phyloP scores from a whole-genome alignment of 192 early-diverging fungal genomes.

The Linnemannia exigua region DNA sequence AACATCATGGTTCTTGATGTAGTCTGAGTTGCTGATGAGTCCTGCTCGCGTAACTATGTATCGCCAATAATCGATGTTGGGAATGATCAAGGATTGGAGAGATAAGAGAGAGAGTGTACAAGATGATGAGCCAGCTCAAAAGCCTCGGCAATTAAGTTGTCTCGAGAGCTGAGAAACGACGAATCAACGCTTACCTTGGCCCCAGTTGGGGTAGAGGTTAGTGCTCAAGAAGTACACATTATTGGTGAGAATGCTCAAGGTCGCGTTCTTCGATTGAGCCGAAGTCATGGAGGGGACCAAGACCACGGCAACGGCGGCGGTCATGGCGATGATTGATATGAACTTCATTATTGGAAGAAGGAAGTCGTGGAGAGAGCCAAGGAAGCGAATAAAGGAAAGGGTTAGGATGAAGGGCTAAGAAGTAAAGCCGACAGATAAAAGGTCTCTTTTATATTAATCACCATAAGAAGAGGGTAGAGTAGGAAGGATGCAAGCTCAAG shows the following conservation, averaged over 20 bases:
- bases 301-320: constrained; percentile 8
- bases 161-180: background rate
- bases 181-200: constrained; percentile 25
- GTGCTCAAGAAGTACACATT: constrained; percentile 42
- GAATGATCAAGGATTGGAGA: background rate
- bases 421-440: background rate
- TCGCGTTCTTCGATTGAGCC: constrained; percentile 27
- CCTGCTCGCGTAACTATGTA: constrained; percentile 22
- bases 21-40: constrained; percentile 37
- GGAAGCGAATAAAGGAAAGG: background rate
- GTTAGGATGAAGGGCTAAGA: background rate
- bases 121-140: background rate
- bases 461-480: background rate
- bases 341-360: constrained; percentile 32
- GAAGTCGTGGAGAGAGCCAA: background rate
- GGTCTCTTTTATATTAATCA: constrained; percentile 1
- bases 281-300: constrained; percentile 12
- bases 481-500: background rate
- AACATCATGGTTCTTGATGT: constrained; percentile 48
- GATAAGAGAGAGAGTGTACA: background rate
- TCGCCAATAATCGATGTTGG: background rate
- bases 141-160: background rate
- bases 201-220: constrained; percentile 45
- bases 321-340: constrained; percentile 16
- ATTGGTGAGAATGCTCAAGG: constrained; percentile 41